These are phyloP conservation scores for Eucalyptus cloeziana DNA, from an alignment of 345 rosid genomes.

Conservation along the genomic window DNA sequence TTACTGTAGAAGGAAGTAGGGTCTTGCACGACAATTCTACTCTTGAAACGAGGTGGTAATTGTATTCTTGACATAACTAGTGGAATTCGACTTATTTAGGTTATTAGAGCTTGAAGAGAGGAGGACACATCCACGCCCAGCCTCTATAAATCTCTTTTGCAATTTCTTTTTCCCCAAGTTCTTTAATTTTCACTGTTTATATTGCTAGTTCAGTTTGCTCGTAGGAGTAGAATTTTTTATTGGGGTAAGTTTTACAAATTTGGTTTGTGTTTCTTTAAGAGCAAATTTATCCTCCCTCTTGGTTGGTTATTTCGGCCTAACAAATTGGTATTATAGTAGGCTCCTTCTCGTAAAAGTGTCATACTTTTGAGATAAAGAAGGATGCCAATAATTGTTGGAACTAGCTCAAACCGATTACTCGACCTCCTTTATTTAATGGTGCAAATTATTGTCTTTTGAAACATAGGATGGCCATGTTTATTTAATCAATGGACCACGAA, in stretches of 20 bases:
- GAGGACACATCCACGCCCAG: neutral
- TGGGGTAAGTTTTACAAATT: no score
- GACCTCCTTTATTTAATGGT: neutral
- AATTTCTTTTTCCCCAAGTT: neutral
- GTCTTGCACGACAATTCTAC: neutral
- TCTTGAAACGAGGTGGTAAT: neutral
- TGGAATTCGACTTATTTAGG: no score
- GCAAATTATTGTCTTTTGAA: neutral
- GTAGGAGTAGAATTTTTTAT: neutral
- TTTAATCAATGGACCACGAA: neutral
- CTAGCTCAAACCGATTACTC: neutral
- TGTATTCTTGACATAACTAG: neutral
- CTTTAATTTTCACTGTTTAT: neutral
- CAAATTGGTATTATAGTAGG: neutral
- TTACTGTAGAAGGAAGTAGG: neutral
- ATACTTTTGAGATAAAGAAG: neutral
- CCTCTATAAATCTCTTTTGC: neutral
- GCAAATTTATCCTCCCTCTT: neutral
- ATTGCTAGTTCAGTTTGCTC: neutral
- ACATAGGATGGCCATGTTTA: neutral
- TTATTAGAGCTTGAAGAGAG: neutral
- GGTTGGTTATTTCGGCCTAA: neutral
- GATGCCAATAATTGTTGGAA: neutral
- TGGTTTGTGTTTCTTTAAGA: neutral
- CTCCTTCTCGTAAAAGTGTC: neutral